phyloP scores from a whole-genome alignment of 345 rosid species.

The Erysimum cheiranthoides region DNA sequence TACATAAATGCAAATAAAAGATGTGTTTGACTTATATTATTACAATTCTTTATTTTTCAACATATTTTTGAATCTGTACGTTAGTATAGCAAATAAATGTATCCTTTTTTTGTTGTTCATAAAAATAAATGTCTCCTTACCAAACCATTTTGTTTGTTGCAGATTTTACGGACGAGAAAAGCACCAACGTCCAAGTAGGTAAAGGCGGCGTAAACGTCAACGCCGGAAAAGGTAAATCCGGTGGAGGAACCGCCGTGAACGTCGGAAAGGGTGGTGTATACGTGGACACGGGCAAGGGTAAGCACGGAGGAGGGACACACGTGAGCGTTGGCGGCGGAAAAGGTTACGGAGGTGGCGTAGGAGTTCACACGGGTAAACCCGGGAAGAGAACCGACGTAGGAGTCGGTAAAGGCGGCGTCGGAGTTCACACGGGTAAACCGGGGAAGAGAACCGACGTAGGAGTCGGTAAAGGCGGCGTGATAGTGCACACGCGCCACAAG shows the following conservation, averaged over 20 bases:
- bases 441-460: constrained; percentile 62
- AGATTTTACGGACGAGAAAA: constrained; percentile 68
- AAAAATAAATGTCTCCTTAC: not conserved
- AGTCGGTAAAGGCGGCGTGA: constrained; percentile 83
- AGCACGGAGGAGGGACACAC: constrained; percentile 49
- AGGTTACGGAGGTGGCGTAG: constrained; percentile 51
- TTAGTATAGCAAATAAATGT: constrained; percentile 4
- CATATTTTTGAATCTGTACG: not conserved
- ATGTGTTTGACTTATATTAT: constrained; percentile 7
- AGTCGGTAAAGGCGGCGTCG: constrained; percentile 70
- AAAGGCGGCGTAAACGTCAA: constrained; percentile 44
- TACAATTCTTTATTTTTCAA: not conserved
- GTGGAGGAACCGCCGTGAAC: constrained; percentile 62
- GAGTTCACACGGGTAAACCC: constrained; percentile 57
- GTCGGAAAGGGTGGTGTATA: constrained; percentile 68
- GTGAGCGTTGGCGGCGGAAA: constrained; percentile 56
- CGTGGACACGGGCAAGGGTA: constrained; percentile 63
- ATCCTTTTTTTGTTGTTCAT: not conserved
- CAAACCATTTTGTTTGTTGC: constrained; percentile 16
- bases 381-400: constrained; percentile 62
- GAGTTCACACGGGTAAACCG: no score
- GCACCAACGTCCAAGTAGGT: constrained; percentile 61
- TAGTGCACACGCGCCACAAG: constrained; percentile 60
- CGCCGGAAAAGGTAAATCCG: constrained; percentile 57
- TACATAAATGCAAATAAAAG: constrained; percentile 6